Evolutionary conservation across 2,329 filamentous ascomycete genomes (phyloP), one percentile per base, ranked within the genome.

Genomic region (Aspergillus quadrilineatus): DNA sequence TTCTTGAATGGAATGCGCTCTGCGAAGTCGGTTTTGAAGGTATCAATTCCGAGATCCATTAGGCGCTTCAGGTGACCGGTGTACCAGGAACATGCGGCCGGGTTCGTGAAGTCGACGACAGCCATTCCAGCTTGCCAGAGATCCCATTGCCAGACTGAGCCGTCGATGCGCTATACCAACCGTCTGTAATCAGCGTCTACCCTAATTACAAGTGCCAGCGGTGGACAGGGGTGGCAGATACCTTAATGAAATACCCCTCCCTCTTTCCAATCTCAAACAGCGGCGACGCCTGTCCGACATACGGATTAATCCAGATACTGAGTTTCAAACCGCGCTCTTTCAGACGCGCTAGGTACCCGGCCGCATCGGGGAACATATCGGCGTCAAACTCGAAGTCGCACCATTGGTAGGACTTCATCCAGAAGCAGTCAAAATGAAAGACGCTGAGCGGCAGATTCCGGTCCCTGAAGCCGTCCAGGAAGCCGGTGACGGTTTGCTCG

Each of bases 361-460:
- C 79, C 1, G 88, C 85, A 60, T 90, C 86, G 0, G 87, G 86
- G 71, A 90, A 90, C 63, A 82, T 82, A 46, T 86, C 82, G 1
- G 80, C 75, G 65, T 88, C 86, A 73, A 89, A 90, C 50, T 85
- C 80, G 61, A 90, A 90, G 69, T 90, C 87, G 57, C 86, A 89
- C 88, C 87, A 90, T 55, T 85, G 84, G 68, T 89, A 90, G 1
- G 84, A 85, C 60, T 86, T 85, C 79, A 90, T 85, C 87, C 87
- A 90, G 79, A 89, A 90, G 70, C 85, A 89, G 68, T 90, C 88
- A 61, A 88, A 90, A 70, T 90, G 88, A 71, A 90, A 90, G 3
- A 89, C 86, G 37, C 87, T 83, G 1, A 90, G 80, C 0, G 85
- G 84, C 14, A 87, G 87, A 45, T 83, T 80, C 1, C 85, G 81